These are phyloP conservation scores for Boechera retrofracta DNA, from an alignment of 345 rosid species.

Conservation along the genomic window DNA sequence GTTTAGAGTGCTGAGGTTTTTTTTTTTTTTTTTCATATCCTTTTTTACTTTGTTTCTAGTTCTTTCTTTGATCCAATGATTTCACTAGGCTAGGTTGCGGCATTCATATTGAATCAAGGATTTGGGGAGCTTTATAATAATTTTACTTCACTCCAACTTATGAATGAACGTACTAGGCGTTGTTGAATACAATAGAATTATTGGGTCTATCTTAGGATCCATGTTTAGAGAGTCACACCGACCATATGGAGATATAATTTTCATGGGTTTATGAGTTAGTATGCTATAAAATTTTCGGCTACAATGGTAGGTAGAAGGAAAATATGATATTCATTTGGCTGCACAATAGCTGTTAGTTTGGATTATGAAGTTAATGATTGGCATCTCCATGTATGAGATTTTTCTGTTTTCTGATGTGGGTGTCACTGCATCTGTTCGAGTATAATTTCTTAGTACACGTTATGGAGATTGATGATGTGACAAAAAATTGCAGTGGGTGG, in stretches of 20 bases:
- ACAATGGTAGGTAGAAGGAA: not conserved
- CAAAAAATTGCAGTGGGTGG: slow-evolving; percentile 66
- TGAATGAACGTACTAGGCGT: not conserved
- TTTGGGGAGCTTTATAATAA: not conserved
- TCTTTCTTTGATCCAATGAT: not conserved
- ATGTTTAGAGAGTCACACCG: not conserved
- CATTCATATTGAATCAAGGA: not conserved
- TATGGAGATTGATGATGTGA: slow-evolving; percentile 27
- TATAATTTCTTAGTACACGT: not conserved
- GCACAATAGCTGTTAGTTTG: not conserved
- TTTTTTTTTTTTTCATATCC: no score
- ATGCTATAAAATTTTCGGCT: not conserved
- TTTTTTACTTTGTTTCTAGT: not conserved
- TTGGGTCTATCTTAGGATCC: not conserved
- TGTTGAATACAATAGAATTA: not conserved
- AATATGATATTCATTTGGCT: not conserved
- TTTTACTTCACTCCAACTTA: not conserved
- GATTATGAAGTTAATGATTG: not conserved
- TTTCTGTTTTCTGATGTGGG: slow-evolving; percentile 3
- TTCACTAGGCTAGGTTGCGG: not conserved
- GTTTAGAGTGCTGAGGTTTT: not conserved
- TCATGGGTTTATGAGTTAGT: slow-evolving; percentile 14
- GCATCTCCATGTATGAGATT: not conserved
- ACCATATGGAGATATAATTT: not conserved
- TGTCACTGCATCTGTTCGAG: slow-evolving; percentile 13